phyloP scores from a whole-genome alignment of 2,329 filamentous ascomycete species.

The Sporothrix pallida region DNA sequence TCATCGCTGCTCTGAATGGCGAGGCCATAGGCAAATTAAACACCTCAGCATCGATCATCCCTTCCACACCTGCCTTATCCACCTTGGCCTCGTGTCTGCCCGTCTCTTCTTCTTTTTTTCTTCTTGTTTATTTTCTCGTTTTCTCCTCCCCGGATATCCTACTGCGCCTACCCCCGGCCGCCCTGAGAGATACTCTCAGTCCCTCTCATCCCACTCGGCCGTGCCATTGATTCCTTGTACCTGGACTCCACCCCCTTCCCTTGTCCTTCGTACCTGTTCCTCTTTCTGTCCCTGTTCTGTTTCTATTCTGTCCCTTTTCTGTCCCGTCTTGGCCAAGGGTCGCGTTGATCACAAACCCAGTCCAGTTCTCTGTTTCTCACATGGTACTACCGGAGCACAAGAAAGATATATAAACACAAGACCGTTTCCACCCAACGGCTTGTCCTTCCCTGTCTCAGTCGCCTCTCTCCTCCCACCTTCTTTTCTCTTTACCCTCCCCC shows the following conservation, averaged over 20 bases:
- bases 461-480: not conserved
- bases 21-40: slow-evolving; percentile 10
- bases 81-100: not conserved
- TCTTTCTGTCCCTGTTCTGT: not conserved
- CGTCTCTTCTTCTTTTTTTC: not conserved
- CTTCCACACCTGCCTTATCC: not conserved
- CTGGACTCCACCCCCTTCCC: too few relatives aligned
- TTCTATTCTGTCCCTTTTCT: not conserved
- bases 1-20: not conserved
- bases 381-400: not conserved
- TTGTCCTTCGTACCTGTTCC: not conserved
- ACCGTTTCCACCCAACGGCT: not conserved
- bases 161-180: not conserved
- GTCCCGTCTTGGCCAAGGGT: not conserved
- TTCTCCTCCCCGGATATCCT: not conserved
- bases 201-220: too few relatives aligned
- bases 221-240: too few relatives aligned
- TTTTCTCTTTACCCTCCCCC: not conserved
- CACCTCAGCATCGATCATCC: not conserved
- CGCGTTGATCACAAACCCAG: not conserved
- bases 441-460: slow-evolving; percentile 5
- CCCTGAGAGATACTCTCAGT: not conserved
- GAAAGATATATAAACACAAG: slow-evolving; percentile 14
- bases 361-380: not conserved
- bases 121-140: not conserved